phyloP scores from a whole-genome alignment of 2,329 filamentous ascomycete species.

The Tricladium varicosporioides region DNA sequence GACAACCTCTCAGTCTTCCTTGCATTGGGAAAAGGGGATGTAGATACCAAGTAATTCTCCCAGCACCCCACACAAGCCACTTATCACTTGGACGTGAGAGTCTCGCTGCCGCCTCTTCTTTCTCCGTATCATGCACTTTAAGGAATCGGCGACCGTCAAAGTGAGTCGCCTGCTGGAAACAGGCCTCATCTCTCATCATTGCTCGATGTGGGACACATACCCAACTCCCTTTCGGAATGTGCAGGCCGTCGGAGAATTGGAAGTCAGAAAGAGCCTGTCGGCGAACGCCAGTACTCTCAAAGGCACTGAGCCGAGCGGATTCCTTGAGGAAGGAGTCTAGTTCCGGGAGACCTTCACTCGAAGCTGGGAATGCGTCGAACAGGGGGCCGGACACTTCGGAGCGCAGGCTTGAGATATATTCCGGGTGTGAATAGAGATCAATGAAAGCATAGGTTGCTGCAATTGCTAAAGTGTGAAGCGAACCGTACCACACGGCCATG shows the following conservation, averaged over 20 bases:
- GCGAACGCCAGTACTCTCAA: neutral
- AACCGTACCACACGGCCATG: constrained; percentile 2
- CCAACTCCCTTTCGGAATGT: neutral
- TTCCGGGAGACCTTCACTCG: neutral
- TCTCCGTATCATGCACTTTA: neutral
- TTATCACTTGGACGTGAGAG: neutral
- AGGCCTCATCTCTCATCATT: neutral
- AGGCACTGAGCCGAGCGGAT: neutral
- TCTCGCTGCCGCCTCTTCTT: neutral
- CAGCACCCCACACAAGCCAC: neutral
- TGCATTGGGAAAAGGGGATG: neutral
- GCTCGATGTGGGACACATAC: neutral
- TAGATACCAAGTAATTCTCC: neutral
- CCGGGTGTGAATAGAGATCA: neutral
- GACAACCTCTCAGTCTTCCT: too few relatives aligned
- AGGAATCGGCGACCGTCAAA: neutral
- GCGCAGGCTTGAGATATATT: neutral
- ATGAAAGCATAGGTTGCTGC: neutral
- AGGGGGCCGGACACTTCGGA: neutral
- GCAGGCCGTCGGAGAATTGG: neutral
- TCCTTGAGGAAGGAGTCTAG: neutral
- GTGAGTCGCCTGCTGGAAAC: neutral
- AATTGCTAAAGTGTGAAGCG: neutral
- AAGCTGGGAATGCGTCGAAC: neutral
- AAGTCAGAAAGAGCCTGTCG: neutral